Evolutionary conservation across 2,329 filamentous ascomycete genomes (phyloP).

Genomic region (Xylaria sp.): DNA sequence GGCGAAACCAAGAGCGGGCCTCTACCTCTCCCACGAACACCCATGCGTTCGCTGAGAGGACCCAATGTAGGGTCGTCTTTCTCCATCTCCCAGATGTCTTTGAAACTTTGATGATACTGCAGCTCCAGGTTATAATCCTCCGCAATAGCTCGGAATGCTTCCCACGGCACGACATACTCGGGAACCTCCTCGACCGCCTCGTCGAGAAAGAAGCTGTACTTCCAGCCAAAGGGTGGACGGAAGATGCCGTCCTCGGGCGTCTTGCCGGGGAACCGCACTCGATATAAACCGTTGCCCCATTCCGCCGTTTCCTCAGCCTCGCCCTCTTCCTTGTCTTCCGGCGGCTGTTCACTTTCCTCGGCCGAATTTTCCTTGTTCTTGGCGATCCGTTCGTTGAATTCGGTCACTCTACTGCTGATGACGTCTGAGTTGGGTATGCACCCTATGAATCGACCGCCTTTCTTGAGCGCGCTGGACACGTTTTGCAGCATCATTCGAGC

Average conservation of each 20-base stretch:
- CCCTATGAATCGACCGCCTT: conserved; percentile 93
- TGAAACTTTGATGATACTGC: conserved; percentile 90
- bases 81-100: conserved; percentile 91
- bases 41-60: conserved; percentile 93
- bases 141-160: conserved; percentile 92
- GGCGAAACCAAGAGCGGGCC: conserved; percentile 76
- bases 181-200: conserved; percentile 97
- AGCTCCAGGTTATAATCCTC: conserved; percentile 97
- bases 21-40: conserved; percentile 77
- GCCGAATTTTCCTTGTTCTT: conserved; percentile 50
- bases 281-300: conserved; percentile 95
- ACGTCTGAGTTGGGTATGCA: conserved; percentile 98
- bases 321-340: conserved; percentile 63
- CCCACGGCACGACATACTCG: conserved; percentile 98
- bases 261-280: conserved; percentile 84
- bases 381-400: conserved; percentile 71
- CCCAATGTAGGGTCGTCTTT: conserved; percentile 86
- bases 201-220: conserved; percentile 95
- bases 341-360: conserved; percentile 41
- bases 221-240: conserved; percentile 95
- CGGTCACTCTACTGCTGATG: conserved; percentile 79
- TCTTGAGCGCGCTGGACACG: conserved; percentile 88
- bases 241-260: conserved; percentile 90
- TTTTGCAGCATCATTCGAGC: conserved; percentile 93
- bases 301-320: conserved; percentile 73